A percentile compares a stretch with the other conserved stretches of the same genome.
Evolutionary conservation across 176 grass and related monocot genomes (phyloP).

Genomic region (Avena atlantica): DNA sequence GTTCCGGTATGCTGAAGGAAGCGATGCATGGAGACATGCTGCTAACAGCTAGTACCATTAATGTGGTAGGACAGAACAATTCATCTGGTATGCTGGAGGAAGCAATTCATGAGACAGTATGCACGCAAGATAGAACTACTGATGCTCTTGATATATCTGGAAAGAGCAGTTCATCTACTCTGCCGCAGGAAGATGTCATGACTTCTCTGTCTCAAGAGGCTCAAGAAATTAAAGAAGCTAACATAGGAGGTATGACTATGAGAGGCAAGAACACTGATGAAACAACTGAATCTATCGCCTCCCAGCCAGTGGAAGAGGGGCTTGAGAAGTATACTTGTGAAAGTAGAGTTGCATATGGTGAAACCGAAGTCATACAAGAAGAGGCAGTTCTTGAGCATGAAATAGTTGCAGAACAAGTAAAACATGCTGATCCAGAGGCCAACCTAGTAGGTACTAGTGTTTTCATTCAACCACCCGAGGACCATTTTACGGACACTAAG

Average conservation of each 20-base stretch:
- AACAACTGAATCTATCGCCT: not conserved
- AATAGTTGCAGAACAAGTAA: slow-evolving; percentile 38
- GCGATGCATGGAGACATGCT: slow-evolving; percentile 24
- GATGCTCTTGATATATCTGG: slow-evolving; percentile 37
- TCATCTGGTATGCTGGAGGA: slow-evolving; percentile 11
- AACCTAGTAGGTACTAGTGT: slow-evolving; percentile 28
- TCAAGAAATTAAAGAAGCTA: slow-evolving; percentile 31
- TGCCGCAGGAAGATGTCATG: slow-evolving; percentile 45
- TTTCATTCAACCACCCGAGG: slow-evolving; percentile 39
- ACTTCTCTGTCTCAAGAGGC: slow-evolving; percentile 23
- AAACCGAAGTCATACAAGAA: slow-evolving; percentile 41
- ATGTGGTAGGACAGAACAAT: not conserved
- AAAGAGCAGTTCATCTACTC: slow-evolving; percentile 40
- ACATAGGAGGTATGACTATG: slow-evolving; percentile 19
- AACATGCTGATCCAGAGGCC: slow-evolving; percentile 39
- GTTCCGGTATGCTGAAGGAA: slow-evolving; percentile 40
- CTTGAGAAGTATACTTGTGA: slow-evolving; percentile 15
- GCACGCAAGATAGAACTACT: not conserved
- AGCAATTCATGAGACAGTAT: slow-evolving; percentile 28
- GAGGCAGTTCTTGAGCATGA: slow-evolving; percentile 38
- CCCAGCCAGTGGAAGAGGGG: slow-evolving; percentile 37
- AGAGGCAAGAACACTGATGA: slow-evolving; percentile 41
- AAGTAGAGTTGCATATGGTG: slow-evolving; percentile 24
- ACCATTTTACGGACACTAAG: slow-evolving; percentile 48
- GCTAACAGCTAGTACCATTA: slow-evolving; percentile 17